Base-by-base conservation (phyloP, 2,329 filamentous ascomycete genomes). In the Myriosclerotinia duriaeana region DNA sequence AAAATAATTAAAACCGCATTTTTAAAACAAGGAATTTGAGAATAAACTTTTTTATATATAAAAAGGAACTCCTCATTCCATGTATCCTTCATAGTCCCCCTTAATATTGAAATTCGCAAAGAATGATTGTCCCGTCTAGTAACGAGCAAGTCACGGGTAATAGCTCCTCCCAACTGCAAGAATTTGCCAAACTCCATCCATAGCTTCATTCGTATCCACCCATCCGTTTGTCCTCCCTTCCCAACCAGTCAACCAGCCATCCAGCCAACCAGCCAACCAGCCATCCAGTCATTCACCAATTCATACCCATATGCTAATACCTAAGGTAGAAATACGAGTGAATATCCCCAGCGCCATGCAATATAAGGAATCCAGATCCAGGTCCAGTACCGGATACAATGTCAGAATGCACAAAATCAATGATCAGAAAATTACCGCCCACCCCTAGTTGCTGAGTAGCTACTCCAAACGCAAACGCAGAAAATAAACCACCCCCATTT, bases 381-480 rank as follows among this genome's bases (percentile, higher is more conserved):
- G 58, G 15, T 50, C 44, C 46, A 50, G n/a, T 61, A 36, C 46
- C 44, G 50, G n/a, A 52, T 61, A 26, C n/a, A 38, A 38, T 40
- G 9, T 38, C 9, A 40, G 34, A n/a, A 38, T 11, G 36, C 53
- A 50, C 6, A 5, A 42, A 60, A 61, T 12, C 44, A 38, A 55
- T 17, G 30, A 61, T 44, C 20, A 14, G n/a, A 20, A 50, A 50
- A n/a, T 50, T 50, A 26, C 58, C 56, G 9, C 44, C 46, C n/a
- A 20, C 9, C 46, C 58, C 40, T 12, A 26, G 50, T 50, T 50
- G 58, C 34, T 5, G 38, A 60, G 30, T 26, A 61, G 30, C 30
- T 50, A 61, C 58, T 61, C 59, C 48, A 53, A 54, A 58, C 36
- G 53, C 61, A 65, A 44, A 42, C 59, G 50, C 65, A 66, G 22